A percentile compares a stretch with the other conserved stretches of the same genome.
phyloP scores from a whole-genome alignment of 2,329 filamentous ascomycete species.

The Penicillium sp. region DNA sequence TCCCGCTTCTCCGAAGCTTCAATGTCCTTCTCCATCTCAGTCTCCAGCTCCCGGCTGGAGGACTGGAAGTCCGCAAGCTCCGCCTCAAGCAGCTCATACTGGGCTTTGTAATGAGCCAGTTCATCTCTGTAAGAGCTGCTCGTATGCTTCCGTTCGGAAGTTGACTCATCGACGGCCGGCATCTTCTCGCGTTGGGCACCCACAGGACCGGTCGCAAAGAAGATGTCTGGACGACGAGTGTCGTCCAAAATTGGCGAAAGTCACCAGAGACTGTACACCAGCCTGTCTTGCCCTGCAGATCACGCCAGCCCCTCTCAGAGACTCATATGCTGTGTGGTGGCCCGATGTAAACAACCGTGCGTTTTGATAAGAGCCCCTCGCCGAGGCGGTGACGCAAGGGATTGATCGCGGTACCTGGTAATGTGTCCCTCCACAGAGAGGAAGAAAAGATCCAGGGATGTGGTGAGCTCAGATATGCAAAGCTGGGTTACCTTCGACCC shows the following conservation, averaged over 20 bases:
- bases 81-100: conserved; percentile 84
- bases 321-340: conserved; percentile 15
- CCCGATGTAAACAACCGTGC: conserved; percentile 11
- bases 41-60: conserved; percentile 86
- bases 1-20: conserved; percentile 92
- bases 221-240: conserved; percentile 8
- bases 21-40: conserved; percentile 90
- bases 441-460: conserved; percentile 1
- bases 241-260: conserved; percentile 4
- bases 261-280: conserved; percentile 2
- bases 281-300: conserved; percentile 6
- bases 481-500: conserved; percentile 6
- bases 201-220: conserved; percentile 13
- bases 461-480: conserved; percentile 1
- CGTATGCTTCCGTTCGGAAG: conserved; percentile 34
- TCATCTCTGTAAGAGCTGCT: conserved; percentile 56
- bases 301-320: conserved; percentile 7
- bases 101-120: conserved; percentile 85
- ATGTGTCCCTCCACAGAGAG: conserved; percentile 15
- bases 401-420: conserved; percentile 15
- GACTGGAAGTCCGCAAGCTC: conserved; percentile 90
- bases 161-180: conserved; percentile 31
- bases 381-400: conserved; percentile 32
- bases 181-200: conserved; percentile 27
- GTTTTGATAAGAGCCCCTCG: conserved; percentile 26